These are phyloP conservation scores for Sugiyamaella grinbergsii DNA, from an alignment of 1,139 yeast species.

Conservation along the genomic window DNA sequence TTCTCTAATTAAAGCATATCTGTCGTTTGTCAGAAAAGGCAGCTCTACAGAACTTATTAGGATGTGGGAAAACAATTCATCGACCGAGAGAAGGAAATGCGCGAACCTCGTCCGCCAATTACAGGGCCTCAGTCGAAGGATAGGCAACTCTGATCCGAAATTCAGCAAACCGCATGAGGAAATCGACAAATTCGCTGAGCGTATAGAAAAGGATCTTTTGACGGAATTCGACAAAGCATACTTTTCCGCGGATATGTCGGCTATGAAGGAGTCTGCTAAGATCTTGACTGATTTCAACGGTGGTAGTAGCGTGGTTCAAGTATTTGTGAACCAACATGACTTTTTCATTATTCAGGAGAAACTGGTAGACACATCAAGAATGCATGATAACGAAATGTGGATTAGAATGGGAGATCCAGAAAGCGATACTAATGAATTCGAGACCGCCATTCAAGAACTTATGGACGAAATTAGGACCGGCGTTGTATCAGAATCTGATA, in stretches of 20 bases:
- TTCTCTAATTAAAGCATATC: conserved; percentile 73
- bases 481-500: conserved; percentile 69
- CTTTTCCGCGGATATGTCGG: conserved; percentile 59
- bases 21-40: conserved; percentile 66
- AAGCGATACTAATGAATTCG: conserved; percentile 45
- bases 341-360: conserved; percentile 60
- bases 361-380: conserved; percentile 42
- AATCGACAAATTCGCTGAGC: conserved; percentile 73
- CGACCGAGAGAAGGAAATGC: conserved; percentile 61
- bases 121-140: conserved; percentile 61
- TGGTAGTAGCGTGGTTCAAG: conserved; percentile 78
- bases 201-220: conserved; percentile 63
- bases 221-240: conserved; percentile 47
- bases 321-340: conserved; percentile 80
- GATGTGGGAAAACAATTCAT: conserved; percentile 41
- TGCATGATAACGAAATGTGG: conserved; percentile 49
- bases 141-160: conserved; percentile 48
- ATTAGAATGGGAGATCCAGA: conserved; percentile 51
- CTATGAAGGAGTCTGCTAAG: conserved; percentile 76
- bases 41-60: conserved; percentile 55
- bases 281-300: conserved; percentile 83
- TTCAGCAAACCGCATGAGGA: conserved; percentile 50
- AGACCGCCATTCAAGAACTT: conserved; percentile 45
- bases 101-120: conserved; percentile 71
- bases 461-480: conserved; percentile 49